Base-by-base conservation (phyloP, 306 rosid genomes). In the Trifolium pratense region DNA sequence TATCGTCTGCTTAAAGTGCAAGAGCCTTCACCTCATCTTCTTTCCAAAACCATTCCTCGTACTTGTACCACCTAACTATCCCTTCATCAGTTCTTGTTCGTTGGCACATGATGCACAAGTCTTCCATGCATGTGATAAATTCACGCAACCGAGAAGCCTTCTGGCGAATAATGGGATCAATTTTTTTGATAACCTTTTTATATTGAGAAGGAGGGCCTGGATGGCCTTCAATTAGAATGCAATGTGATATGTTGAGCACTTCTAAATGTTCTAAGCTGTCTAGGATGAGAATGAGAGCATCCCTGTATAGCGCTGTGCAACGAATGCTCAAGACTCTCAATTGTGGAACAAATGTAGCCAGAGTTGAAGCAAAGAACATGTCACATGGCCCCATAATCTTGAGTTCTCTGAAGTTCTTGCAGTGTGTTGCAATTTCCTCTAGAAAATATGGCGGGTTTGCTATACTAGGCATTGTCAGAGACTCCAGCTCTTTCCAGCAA, bases 371-470 rank as follows among this genome's bases (percentile, higher is more conserved):
- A 15, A 86, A 89, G 31, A 37, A 66, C 7, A 48, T 32, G 55
- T 91, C 90, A 71, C 85, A 91, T 16, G 94, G 94, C 18, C 97
- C 97, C 97, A 91, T 89, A 69, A 91, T 84, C 87, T 91, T 91
- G 70, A 91, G 90, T 64, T 89, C 90, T 0, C 78, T 78, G 61
- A 91, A 91, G 66, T 88, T 88, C 69, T 68, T 48, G 84, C 97
- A 91, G 81, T 89, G 81, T 11, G 9, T 68, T 6, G 86, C 64
- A 17, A 91, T 87, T 85, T 89, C 92, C 68, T 91, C 84, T 66
- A 91, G 75, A 68, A 91, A 75, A 78, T 89, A 85, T 5, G 88
- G 88, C 0, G 97, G 91, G 73, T 85, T 82, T 9, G 86, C 89
- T 59, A 91, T 89, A 78, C 75, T 81, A 39, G 97, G 94, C 94